phyloP scores from a whole-genome alignment of 2,329 filamentous ascomycete species.

The Paecilomyces formosus region DNA sequence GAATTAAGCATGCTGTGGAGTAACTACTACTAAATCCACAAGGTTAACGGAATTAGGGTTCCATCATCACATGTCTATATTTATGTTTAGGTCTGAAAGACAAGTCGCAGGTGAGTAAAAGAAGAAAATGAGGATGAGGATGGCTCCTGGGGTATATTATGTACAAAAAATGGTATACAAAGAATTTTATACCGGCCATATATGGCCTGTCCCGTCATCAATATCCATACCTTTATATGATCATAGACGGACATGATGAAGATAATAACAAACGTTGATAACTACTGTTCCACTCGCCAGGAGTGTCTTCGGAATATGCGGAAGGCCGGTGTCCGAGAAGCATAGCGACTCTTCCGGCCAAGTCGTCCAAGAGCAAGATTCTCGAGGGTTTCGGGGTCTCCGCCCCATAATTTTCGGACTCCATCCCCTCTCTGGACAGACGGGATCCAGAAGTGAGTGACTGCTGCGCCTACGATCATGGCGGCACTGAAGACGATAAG shows the following conservation, averaged over 20 bases:
- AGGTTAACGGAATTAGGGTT: too few relatives aligned
- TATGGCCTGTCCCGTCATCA: neutral
- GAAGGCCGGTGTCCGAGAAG: conserved; percentile 8
- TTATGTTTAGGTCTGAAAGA: neutral
- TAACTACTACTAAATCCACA: too few relatives aligned
- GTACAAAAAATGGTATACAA: neutral
- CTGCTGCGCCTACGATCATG: conserved; percentile 33
- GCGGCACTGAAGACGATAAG: conserved; percentile 34
- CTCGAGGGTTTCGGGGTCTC: conserved; percentile 31
- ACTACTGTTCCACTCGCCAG: neutral
- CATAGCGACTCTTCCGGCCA: conserved; percentile 29
- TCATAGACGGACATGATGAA: neutral
- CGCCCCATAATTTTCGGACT: conserved; percentile 22
- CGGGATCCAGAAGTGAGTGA: conserved; percentile 36
- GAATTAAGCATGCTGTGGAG: too few relatives aligned
- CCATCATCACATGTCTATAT: too few relatives aligned
- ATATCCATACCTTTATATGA: neutral
- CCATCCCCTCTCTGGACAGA: conserved; percentile 24
- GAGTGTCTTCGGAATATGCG: neutral
- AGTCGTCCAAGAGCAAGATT: conserved; percentile 30
- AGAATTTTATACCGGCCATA: neutral
- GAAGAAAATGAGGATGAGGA: neutral
- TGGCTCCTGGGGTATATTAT: neutral
- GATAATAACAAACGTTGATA: neutral
- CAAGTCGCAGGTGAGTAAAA: neutral